Conservation (phyloP, 805 yeast species). For the Candida railenensis region DNA sequence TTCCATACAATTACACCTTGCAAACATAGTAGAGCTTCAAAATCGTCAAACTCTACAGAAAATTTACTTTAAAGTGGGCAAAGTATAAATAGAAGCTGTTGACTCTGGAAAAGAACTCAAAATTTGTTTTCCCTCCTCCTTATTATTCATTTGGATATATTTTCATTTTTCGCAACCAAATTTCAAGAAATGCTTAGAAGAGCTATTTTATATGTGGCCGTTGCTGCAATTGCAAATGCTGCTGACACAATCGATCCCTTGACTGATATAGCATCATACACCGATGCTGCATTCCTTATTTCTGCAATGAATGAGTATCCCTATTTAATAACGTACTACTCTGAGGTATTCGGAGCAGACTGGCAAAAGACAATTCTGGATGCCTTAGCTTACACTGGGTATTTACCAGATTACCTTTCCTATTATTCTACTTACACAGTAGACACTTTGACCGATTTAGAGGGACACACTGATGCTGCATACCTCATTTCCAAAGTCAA, state of each 20-base stretch:
- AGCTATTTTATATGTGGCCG: not conserved
- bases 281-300: not conserved
- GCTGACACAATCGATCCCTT: too few species aligned
- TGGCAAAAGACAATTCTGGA: conserved; percentile 2
- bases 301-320: not conserved
- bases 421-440: not conserved
- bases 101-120: too few species aligned
- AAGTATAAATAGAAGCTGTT: too few species aligned
- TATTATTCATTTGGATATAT: too few species aligned
- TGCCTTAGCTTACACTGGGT: not conserved
- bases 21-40: too few species aligned
- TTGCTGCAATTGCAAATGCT: not conserved
- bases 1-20: too few species aligned
- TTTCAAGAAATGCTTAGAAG: not conserved
- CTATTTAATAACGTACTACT: not conserved
- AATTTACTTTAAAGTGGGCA: too few species aligned
- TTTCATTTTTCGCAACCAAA: too few species aligned
- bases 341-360: not conserved
- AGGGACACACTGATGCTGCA: too few species aligned
- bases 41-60: too few species aligned
- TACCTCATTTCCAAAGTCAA: not conserved
- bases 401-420: not conserved
- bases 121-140: too few species aligned
- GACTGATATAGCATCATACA: not conserved
- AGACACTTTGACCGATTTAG: too few species aligned